These are phyloP conservation scores for Schrenkiella parvula DNA, from an alignment of 345 rosid genomes.

Conservation along the genomic window DNA sequence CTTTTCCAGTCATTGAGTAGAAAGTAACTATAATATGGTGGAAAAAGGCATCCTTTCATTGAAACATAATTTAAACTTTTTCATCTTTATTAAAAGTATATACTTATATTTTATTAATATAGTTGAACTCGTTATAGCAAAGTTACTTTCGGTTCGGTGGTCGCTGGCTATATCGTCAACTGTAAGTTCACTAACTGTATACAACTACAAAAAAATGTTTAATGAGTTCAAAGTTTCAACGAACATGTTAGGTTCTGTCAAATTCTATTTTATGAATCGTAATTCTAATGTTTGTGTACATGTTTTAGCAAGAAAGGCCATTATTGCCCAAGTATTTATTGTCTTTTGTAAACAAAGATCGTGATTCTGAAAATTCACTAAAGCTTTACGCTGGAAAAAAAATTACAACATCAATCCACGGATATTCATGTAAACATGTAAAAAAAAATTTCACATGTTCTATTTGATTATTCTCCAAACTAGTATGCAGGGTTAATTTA, in stretches of 20 bases:
- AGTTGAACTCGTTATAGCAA: not conserved
- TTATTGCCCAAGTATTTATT: not conserved
- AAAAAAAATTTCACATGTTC: not conserved
- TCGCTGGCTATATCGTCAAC: not conserved
- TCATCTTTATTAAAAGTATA: not conserved
- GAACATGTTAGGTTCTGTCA: not conserved
- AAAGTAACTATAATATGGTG: not conserved
- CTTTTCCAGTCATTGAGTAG: not conserved
- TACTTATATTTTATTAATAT: not conserved
- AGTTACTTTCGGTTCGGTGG: not conserved
- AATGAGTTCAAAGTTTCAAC: not conserved
- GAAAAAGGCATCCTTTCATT: not conserved
- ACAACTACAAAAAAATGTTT: not conserved
- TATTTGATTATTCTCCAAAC: slow-evolving; percentile 1
- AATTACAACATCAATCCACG: not conserved
- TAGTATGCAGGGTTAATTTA: not conserved
- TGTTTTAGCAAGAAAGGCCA: not conserved
- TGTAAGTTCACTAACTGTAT: not conserved
- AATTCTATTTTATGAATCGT: not conserved
- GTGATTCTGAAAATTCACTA: not conserved
- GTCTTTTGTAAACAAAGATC: not conserved
- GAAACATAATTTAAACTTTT: not conserved
- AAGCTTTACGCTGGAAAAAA: not conserved
- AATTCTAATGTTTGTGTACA: not conserved
- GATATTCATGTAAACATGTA: not conserved